phyloP scores from a whole-genome alignment of 2,329 filamentous ascomycete species.

The Fusarium nanum region DNA sequence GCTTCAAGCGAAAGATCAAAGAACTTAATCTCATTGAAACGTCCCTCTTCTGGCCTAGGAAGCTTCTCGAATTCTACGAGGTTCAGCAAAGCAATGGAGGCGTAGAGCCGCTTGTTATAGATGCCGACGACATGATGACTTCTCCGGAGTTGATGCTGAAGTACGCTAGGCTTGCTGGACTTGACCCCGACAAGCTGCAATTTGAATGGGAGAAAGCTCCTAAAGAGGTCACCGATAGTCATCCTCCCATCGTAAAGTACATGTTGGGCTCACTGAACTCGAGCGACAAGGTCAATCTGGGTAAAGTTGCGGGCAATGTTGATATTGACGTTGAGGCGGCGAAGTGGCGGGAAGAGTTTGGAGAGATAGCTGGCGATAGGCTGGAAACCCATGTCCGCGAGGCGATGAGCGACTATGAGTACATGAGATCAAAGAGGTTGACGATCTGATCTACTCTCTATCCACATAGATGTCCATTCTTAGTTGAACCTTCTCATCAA shows the following conservation, averaged over 20 bases:
- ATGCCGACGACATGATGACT: conserved; percentile 2
- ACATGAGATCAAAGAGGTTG: not conserved
- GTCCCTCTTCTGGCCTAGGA: not conserved
- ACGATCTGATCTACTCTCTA: not conserved
- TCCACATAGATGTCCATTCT: not conserved
- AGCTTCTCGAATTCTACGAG: not conserved
- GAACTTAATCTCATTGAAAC: not conserved
- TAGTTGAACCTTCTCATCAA: not conserved
- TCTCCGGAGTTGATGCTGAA: not conserved
- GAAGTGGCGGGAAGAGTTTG: not conserved
- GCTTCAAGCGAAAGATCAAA: not conserved
- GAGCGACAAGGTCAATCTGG: not conserved
- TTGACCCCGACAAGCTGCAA: not conserved
- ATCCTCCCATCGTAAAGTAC: not conserved
- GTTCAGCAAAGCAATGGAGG: not conserved
- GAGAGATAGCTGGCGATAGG: not conserved
- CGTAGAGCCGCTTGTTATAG: not conserved
- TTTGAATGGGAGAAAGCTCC: not conserved
- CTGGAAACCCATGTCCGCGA: not conserved
- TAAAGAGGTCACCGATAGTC: not conserved
- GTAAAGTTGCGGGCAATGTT: not conserved
- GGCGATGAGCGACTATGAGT: conserved; percentile 1
- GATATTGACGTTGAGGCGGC: not conserved
- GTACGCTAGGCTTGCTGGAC: not conserved
- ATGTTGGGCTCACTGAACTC: not conserved